Evolutionary conservation across 163 green algal genomes (phyloP), one percentile per base, ranked within the genome.

Genomic region (Scenedesmus sp.): DNA sequence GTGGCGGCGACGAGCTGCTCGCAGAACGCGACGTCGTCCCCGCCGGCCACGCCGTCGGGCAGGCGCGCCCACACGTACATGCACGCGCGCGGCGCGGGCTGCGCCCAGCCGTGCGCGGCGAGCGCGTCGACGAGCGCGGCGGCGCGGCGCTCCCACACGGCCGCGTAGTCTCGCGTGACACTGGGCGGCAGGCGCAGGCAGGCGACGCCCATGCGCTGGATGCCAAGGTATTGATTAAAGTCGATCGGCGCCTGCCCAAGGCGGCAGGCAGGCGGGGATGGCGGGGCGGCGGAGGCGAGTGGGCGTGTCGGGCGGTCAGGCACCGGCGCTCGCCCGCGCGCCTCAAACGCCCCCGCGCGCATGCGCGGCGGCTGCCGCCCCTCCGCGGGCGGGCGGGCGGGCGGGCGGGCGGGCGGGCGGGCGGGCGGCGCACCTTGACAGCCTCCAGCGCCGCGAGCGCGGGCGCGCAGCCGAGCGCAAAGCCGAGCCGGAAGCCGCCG

Each of bases 141-240:
- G 31, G 73, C 73, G 9, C 73, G 60, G 15, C 42, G 14, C 26
- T 75, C 60, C 73, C 62, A 81, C 29, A 81, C 73, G 15, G 14
- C 20, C 29, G 58, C 47, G 56, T 80, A 77, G 34, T 63, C 60
- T 51, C 45, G 29, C 31, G 72, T 45, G 0, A 77, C 47, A 47
- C 84, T 60, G 15, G 56, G 36, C 14, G 83, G 81, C 70, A 89
- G 75, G n/a, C 39, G 11, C 60, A 90, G 65, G 73, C 86, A 90
- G 2, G 78, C 53, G 5, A 85, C 60, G 0, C 86, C 86, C 83
- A 89, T 89, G 18, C 78, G 81, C 81, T 89, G 85, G 34, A 90
- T 90, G 34, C 85, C 85, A 50, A 77, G 53, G 60, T 86, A 89
- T 60, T 86, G 77, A 73, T 90, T 90, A 73, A 90, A 90, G 77